Evolutionary conservation across 2,329 filamentous ascomycete genomes (phyloP).

Genomic region (Diaporthe longicolla): DNA sequence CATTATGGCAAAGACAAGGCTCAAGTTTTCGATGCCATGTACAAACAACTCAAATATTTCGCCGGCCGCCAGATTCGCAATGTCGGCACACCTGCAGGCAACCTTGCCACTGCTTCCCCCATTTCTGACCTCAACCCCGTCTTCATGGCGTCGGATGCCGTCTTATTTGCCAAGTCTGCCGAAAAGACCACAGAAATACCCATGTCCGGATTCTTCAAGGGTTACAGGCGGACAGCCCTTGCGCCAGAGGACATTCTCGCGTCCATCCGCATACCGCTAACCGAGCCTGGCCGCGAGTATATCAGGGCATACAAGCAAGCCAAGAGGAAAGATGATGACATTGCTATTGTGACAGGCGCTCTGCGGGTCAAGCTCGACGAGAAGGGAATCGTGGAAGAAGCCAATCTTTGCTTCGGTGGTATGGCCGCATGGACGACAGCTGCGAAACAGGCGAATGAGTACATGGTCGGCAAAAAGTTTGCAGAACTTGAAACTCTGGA

Average conservation of each 20-base stretch:
- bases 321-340: slow-evolving; percentile 98
- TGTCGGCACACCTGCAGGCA: slow-evolving; percentile 96
- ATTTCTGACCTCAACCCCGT: slow-evolving; percentile 98
- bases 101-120: slow-evolving; percentile 92
- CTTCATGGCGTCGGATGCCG: slow-evolving; percentile 87
- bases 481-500: slow-evolving; percentile 88
- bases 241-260: slow-evolving; percentile 87
- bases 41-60: slow-evolving; percentile 95
- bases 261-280: slow-evolving; percentile 86
- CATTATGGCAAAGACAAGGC: slow-evolving; percentile 80
- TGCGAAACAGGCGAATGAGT: slow-evolving; percentile 83
- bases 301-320: slow-evolving; percentile 95
- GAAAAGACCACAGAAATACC: slow-evolving; percentile 85
- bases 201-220: slow-evolving; percentile 92
- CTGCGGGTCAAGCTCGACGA: slow-evolving; percentile 81
- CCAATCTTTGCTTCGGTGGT: slow-evolving; percentile 90
- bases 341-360: slow-evolving; percentile 95
- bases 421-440: slow-evolving; percentile 95
- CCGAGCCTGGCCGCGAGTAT: slow-evolving; percentile 81
- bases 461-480: slow-evolving; percentile 82
- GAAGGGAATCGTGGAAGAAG: slow-evolving; percentile 78
- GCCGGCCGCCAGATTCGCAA: slow-evolving; percentile 96
- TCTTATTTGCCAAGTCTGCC: slow-evolving; percentile 83
- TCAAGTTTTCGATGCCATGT: slow-evolving; percentile 90
- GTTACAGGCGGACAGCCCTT: slow-evolving; percentile 88